Evolutionary conservation across 495 filamentous ascomycete species (phyloP), one percentile per base, ranked within the genome.

Genomic region (Bathelium albidoporum): DNA sequence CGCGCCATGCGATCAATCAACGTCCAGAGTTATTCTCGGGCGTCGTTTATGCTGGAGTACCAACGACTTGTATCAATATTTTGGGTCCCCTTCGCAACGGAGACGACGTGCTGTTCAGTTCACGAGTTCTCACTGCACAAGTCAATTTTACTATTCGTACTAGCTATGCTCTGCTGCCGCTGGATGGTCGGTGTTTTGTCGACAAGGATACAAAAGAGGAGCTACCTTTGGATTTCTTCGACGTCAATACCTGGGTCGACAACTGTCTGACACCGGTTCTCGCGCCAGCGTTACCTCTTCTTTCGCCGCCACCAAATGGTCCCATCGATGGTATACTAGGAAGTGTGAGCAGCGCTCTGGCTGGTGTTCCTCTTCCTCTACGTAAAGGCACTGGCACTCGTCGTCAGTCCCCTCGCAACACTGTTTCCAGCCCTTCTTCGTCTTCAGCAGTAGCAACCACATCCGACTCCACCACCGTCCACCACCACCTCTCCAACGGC

Each of bases 131-230:
- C 1, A 96, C 92, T 1, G 91, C 94, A 0, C 91, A 96, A 73
- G 92, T 96, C 59, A 95, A 93, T 73, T 97, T 98, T 74, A 90
- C 89, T 1, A 82, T 98, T 44, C 87, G 93, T 7, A 96, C 89
- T 1, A 89, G 83, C 61, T 98, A 87, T 68, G 82, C 87, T 24
- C 85, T 97, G 24, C 81, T 98, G 1, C 93, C 94, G 2, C 88
- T 96, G 64, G 86, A 92, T 68, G 92, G 92, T 0, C 83, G 84
- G 70, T 95, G 91, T 74, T 98, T 96, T 70, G 80, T 96, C 68
- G 85, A 96, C 76, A 89, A 87, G 66, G 71, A 82, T 59, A 95
- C 90, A 0, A 86, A 87, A 64, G 87, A 96, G 69, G 83, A 89
- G 65, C 92, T 90, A 72, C 85, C 80, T 0, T 78, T 97, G 24